phyloP scores from a whole-genome alignment of 1,284 basidiomycete species.

The Cronartium ribicola region DNA sequence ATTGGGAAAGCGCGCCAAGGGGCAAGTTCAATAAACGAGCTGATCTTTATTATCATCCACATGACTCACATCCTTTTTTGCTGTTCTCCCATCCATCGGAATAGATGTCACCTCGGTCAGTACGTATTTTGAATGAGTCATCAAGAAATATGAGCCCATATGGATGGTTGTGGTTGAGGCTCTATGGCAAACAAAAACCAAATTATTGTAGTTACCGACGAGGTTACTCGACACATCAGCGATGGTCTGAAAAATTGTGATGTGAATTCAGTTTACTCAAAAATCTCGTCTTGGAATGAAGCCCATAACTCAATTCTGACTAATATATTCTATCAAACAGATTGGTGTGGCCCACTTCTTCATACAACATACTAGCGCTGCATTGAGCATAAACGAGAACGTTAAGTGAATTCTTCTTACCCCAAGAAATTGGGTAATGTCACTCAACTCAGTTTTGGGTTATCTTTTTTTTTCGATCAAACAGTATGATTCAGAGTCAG shows the following conservation, averaged over 20 bases:
- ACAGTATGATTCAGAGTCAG: constrained; percentile 41
- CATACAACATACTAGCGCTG: constrained; percentile 52
- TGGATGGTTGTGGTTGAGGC: not conserved
- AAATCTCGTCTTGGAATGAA: not conserved
- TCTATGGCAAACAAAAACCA: not conserved
- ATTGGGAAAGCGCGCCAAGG: constrained; percentile 31
- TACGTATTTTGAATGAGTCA: not conserved
- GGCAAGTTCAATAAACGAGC: constrained; percentile 10
- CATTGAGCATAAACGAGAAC: constrained; percentile 51
- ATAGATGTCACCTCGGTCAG: constrained; percentile 41
- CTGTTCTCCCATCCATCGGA: not conserved
- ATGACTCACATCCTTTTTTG: not conserved
- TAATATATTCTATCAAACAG: constrained; percentile 16
- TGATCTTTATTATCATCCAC: not conserved
- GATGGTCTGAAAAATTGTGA: constrained; percentile 41
- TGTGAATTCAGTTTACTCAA: constrained; percentile 9
- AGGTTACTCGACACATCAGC: constrained; percentile 27
- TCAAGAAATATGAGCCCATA: not conserved
- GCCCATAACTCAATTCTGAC: too few relatives aligned
- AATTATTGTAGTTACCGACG: constrained; percentile 34
- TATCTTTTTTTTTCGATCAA: not conserved
- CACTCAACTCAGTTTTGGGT: not conserved
- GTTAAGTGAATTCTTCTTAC: constrained; percentile 4
- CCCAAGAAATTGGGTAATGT: not conserved
- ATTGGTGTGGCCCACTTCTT: constrained; percentile 46